Conservation (phyloP, 2,329 filamentous ascomycete genomes). For the Shiraia sp. region DNA sequence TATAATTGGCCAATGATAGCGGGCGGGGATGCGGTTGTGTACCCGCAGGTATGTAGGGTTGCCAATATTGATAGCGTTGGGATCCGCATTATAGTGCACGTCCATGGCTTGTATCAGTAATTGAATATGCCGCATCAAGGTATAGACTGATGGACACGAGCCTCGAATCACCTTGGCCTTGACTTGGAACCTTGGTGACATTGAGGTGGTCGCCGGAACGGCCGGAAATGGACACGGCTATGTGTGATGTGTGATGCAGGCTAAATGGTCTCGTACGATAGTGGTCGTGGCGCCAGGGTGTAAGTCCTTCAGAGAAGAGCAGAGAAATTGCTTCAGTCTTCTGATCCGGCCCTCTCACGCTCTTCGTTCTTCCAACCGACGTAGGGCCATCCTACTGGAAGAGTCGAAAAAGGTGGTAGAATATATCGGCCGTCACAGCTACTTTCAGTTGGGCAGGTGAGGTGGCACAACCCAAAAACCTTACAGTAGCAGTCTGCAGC, state of each 20-base stretch:
- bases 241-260: neutral
- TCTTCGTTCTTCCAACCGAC: slow-evolving; percentile 56
- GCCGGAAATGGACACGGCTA: neutral
- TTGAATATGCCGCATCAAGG: too few species aligned
- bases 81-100: too few species aligned
- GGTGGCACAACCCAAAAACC: slow-evolving; percentile 64
- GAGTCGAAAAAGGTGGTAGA: slow-evolving; percentile 60
- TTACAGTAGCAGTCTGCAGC: slow-evolving; percentile 69
- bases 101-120: too few species aligned
- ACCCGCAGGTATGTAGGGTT: too few species aligned
- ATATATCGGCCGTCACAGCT: slow-evolving; percentile 62
- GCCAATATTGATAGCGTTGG: too few species aligned
- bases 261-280: neutral
- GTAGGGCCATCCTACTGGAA: slow-evolving; percentile 66
- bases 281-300: neutral
- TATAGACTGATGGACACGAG: too few species aligned
- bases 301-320: neutral
- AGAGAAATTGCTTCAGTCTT: slow-evolving; percentile 15
- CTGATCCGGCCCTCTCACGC: slow-evolving; percentile 24
- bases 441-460: slow-evolving; percentile 47
- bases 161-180: too few species aligned
- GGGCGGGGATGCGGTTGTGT: too few species aligned
- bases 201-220: neutral
- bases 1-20: too few species aligned
- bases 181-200: too few species aligned